Evolutionary conservation across 768 basidiomycete species (phyloP).

Genomic region (Mycena sanguinolenta): DNA sequence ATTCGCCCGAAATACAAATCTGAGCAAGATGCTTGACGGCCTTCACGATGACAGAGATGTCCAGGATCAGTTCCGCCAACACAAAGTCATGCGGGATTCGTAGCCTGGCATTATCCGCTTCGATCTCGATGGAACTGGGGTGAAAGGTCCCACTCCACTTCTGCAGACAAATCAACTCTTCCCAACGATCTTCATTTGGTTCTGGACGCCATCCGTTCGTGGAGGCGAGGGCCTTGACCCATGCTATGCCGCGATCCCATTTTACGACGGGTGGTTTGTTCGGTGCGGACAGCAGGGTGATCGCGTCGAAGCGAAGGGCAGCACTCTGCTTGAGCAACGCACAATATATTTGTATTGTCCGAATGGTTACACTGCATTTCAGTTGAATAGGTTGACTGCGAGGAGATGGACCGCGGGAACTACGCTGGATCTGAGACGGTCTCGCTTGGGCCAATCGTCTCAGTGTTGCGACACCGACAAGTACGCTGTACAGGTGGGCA

Average conservation of each 20-base stretch:
- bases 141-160: constrained; percentile 60
- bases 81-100: constrained; percentile 86
- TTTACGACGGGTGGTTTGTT: constrained; percentile 49
- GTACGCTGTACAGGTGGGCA: constrained; percentile 75
- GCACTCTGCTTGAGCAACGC: constrained; percentile 63
- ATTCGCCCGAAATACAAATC: constrained; percentile 66
- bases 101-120: constrained; percentile 76
- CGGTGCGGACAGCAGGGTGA: constrained; percentile 44
- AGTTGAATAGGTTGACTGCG: constrained; percentile 35
- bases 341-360: constrained; percentile 62
- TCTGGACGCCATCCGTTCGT: constrained; percentile 52
- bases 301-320: constrained; percentile 58
- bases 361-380: constrained; percentile 50
- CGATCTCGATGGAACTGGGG: constrained; percentile 58
- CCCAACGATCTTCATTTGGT: constrained; percentile 67
- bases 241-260: constrained; percentile 62
- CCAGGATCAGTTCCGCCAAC: constrained; percentile 81
- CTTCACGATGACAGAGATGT: constrained; percentile 78
- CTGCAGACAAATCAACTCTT: constrained; percentile 76
- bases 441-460: constrained; percentile 51
- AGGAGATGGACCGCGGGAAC: constrained; percentile 36
- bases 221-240: constrained; percentile 65
- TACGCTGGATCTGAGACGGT: constrained; percentile 31
- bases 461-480: constrained; percentile 73
- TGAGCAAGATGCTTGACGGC: constrained; percentile 75